These are phyloP conservation scores for Xylaria longipes DNA, from an alignment of 495 filamentous ascomycete genomes.

Conservation along the genomic window DNA sequence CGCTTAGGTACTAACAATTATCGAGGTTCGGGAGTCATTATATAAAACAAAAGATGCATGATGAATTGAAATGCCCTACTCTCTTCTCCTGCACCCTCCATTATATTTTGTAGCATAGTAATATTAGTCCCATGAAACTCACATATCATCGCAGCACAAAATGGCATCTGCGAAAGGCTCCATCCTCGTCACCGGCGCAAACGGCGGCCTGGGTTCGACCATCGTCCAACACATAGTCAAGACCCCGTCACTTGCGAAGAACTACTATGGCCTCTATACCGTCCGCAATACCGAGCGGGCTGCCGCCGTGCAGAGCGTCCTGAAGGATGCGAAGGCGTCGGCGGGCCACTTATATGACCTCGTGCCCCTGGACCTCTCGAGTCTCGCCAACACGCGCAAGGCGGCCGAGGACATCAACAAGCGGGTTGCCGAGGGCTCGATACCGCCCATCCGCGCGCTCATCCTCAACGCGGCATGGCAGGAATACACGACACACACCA, in stretches of 20 bases:
- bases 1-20: not conserved
- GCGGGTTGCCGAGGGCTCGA: constrained; percentile 42
- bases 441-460: constrained; percentile 52
- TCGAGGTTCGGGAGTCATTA: not conserved
- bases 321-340: constrained; percentile 39
- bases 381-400: constrained; percentile 47
- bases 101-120: not conserved
- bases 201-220: constrained; percentile 52
- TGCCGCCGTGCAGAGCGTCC: constrained; percentile 30
- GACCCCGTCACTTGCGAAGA: constrained; percentile 41
- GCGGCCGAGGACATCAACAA: constrained; percentile 46
- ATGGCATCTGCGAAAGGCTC: constrained; percentile 45
- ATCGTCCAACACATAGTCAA: constrained; percentile 54
- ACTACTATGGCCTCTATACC: constrained; percentile 49
- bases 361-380: constrained; percentile 50
- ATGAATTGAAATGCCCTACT: not conserved
- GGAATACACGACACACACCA: constrained; percentile 40
- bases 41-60: not conserved
- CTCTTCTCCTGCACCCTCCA: not conserved
- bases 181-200: constrained; percentile 65
- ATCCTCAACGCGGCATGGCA: constrained; percentile 54
- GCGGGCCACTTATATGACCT: constrained; percentile 48
- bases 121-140: not conserved
- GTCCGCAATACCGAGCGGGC: constrained; percentile 50
- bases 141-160: not conserved